These are phyloP conservation scores for Fusarium buxicola DNA, from an alignment of 2,329 filamentous ascomycete genomes.

Conservation along the genomic window DNA sequence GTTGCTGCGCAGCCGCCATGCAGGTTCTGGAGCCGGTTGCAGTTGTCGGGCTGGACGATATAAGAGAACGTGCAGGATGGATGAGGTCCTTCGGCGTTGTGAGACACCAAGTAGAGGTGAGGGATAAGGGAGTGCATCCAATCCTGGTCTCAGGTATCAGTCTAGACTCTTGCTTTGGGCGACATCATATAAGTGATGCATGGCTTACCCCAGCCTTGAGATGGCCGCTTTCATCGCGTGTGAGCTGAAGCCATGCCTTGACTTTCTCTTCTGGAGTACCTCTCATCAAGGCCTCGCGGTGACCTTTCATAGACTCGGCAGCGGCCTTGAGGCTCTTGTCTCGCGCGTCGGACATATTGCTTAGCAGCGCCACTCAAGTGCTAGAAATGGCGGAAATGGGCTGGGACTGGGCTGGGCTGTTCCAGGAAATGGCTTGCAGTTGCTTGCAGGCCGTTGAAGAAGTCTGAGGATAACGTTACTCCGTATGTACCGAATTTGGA, in stretches of 20 bases:
- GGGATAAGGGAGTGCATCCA: slow-evolving; percentile 59
- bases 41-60: slow-evolving; percentile 62
- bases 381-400: not conserved
- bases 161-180: too few relatives aligned
- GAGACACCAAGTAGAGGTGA: slow-evolving; percentile 53
- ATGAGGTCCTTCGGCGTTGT: slow-evolving; percentile 51
- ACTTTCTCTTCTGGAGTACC: slow-evolving; percentile 50
- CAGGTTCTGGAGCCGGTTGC: slow-evolving; percentile 65
- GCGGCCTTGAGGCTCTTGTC: not conserved
- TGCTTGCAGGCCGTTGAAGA: not conserved
- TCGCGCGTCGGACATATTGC: slow-evolving; percentile 13
- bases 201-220: slow-evolving; percentile 48
- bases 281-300: slow-evolving; percentile 40
- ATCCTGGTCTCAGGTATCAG: slow-evolving; percentile 49
- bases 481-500: slow-evolving; percentile 1
- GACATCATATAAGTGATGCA: too few relatives aligned
- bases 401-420: not conserved
- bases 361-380: not conserved
- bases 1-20: slow-evolving; percentile 74
- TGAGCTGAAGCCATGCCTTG: slow-evolving; percentile 48
- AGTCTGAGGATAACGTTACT: not conserved
- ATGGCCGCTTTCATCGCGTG: slow-evolving; percentile 44
- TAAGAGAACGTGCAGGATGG: slow-evolving; percentile 59
- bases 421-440: not conserved
- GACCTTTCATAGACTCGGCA: slow-evolving; percentile 6